phyloP scores from a whole-genome alignment of 768 basidiomycete species.

The Amylocystis lapponica region DNA sequence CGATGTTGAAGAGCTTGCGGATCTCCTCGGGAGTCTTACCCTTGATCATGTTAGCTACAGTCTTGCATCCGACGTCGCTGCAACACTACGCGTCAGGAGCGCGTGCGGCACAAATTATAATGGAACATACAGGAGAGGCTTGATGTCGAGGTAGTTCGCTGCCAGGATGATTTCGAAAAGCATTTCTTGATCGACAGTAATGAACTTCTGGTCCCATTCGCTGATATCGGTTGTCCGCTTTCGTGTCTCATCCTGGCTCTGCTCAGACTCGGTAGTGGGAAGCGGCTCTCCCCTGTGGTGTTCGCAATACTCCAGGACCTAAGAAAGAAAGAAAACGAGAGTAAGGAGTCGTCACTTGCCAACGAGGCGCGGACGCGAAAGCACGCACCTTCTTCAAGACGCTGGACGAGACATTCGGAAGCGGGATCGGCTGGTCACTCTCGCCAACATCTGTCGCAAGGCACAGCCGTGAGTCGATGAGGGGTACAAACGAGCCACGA shows the following conservation, averaged over 20 bases:
- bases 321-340: slow-evolving; percentile 5
- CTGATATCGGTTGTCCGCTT: slow-evolving; percentile 98
- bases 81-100: slow-evolving; percentile 5
- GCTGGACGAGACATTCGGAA: slow-evolving; percentile 90
- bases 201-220: slow-evolving; percentile 99
- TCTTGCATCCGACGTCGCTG: slow-evolving; percentile 97
- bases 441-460: slow-evolving; percentile 77
- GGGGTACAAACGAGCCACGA: slow-evolving; percentile 1
- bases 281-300: slow-evolving; percentile 98
- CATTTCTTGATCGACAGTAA: slow-evolving; percentile 99
- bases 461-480: slow-evolving; percentile 4
- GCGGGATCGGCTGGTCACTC: slow-evolving; percentile 88
- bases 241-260: slow-evolving; percentile 87
- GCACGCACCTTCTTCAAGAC: slow-evolving; percentile 81
- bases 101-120: slow-evolving; percentile 4
- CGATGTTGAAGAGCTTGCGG: slow-evolving; percentile 95
- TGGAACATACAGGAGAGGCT: slow-evolving; percentile 80
- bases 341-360: neutral
- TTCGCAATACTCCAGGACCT: slow-evolving; percentile 99
- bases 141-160: slow-evolving; percentile 99
- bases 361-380: too few relatives aligned
- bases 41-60: slow-evolving; percentile 99
- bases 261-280: slow-evolving; percentile 75
- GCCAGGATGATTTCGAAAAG: slow-evolving; percentile 99
- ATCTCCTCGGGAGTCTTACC: slow-evolving; percentile 99